Percentiles rank a stretch among this genome's conserved stretches.
phyloP scores from a whole-genome alignment of 2,329 filamentous ascomycete species.

The Colletotrichum australisinense region DNA sequence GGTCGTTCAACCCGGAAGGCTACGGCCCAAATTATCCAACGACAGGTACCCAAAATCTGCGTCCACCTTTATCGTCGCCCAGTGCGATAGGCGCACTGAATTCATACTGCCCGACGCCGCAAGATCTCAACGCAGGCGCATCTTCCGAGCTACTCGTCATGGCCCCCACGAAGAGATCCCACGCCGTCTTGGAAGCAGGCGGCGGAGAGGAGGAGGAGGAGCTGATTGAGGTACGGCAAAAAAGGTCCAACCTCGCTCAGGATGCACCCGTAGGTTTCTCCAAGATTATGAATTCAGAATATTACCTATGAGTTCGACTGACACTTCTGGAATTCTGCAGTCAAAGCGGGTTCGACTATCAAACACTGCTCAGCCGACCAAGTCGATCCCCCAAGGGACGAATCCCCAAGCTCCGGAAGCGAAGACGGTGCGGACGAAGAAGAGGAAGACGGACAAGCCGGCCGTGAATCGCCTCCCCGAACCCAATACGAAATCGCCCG shows the following conservation, averaged over 20 bases:
- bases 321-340: constrained; percentile 27
- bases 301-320: neutral
- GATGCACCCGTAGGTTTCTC: constrained; percentile 50
- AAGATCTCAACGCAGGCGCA: neutral
- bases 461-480: constrained; percentile 53
- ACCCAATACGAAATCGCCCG: constrained; percentile 73
- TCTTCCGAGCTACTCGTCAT: constrained; percentile 36
- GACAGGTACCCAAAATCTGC: neutral
- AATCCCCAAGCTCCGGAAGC: constrained; percentile 37
- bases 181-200: constrained; percentile 46
- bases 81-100: neutral
- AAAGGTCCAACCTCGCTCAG: constrained; percentile 54
- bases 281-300: neutral
- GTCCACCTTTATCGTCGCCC: neutral
- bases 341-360: constrained; percentile 49
- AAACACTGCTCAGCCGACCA: constrained; percentile 37
- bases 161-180: constrained; percentile 55
- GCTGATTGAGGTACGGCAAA: constrained; percentile 49
- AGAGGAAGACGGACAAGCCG: constrained; percentile 43
- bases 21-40: neutral
- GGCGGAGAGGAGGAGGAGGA: constrained; percentile 40
- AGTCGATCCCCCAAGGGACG: constrained; percentile 27
- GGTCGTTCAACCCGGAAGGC: neutral
- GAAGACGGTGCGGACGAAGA: constrained; percentile 44
- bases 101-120: neutral